Percentiles rank a stretch among this genome's conserved stretches.
phyloP scores from a whole-genome alignment of 2,329 filamentous ascomycete species.

The Fusarium illudens region DNA sequence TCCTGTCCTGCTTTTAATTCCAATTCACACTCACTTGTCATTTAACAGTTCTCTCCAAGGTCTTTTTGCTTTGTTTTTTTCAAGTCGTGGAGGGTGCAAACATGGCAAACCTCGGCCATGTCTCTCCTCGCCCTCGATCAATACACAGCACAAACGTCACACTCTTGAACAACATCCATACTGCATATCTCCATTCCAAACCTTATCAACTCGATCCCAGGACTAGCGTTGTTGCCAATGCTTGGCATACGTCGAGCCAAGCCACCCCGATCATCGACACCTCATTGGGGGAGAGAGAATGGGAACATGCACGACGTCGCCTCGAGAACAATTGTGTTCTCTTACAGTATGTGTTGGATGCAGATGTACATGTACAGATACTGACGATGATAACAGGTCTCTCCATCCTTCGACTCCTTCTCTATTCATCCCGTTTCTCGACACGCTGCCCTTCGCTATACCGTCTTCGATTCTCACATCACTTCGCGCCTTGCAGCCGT shows the following conservation, averaged over 20 bases:
- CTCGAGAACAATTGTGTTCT: conserved; percentile 96
- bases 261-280: conserved; percentile 78
- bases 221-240: conserved; percentile 93
- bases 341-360: conserved; percentile 71
- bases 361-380: too few species aligned
- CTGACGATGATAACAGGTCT: conserved; percentile 65
- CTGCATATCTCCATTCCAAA: conserved; percentile 81
- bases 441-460: conserved; percentile 79
- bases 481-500: conserved; percentile 83
- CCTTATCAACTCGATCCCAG: conserved; percentile 88
- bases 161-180: conserved; percentile 89
- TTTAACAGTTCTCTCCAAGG: too few species aligned
- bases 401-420: conserved; percentile 90
- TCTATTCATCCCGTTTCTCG: conserved; percentile 80
- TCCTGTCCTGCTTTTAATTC: not conserved
- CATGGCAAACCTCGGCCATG: not conserved
- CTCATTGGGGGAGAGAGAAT: conserved; percentile 80
- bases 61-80: too few species aligned
- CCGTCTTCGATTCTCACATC: conserved; percentile 80
- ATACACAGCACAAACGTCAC: conserved; percentile 73
- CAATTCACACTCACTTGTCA: too few species aligned
- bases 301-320: conserved; percentile 94
- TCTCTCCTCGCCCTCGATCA: not conserved
- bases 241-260: conserved; percentile 85
- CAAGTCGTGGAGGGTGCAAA: not conserved